Conservation (phyloP, 2,329 filamentous ascomycete genomes). For the Hirsutella minnesotensis region DNA sequence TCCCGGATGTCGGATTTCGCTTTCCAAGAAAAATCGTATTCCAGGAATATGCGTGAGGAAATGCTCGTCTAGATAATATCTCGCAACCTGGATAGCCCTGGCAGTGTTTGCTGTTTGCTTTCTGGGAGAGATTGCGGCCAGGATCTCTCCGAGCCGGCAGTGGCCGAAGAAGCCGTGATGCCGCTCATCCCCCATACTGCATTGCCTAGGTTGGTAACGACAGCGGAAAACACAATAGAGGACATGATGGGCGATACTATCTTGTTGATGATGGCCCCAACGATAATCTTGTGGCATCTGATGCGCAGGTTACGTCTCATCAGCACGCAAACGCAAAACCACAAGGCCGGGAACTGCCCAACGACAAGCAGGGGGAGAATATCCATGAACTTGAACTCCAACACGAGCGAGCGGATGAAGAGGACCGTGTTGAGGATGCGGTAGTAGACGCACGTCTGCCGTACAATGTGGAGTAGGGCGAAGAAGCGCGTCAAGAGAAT, state of each 20-base stretch:
- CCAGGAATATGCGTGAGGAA: too few relatives aligned
- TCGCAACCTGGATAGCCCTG: too few relatives aligned
- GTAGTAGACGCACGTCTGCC: conserved; percentile 1
- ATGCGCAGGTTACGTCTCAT: background rate
- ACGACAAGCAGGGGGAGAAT: background rate
- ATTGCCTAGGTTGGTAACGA: background rate
- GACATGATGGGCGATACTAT: background rate
- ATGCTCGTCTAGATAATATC: too few relatives aligned
- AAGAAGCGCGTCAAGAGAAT: background rate
- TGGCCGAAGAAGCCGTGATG: background rate
- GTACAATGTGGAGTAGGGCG: background rate
- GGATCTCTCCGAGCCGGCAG: too few relatives aligned
- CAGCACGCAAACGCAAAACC: background rate
- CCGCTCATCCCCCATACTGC: conserved; percentile 1
- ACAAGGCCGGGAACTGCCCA: background rate
- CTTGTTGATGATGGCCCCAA: background rate
- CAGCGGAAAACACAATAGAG: background rate
- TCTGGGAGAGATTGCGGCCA: too few relatives aligned
- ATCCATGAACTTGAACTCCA: background rate
- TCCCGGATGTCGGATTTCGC: too few relatives aligned
- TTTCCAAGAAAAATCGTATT: too few relatives aligned
- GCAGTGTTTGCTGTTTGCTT: too few relatives aligned
- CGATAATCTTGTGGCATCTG: background rate
- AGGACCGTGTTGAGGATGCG: background rate
- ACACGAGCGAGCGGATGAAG: background rate